A percentile compares a stretch with the other conserved stretches of the same genome.
These are phyloP conservation scores for Hypoxylon intermedium DNA, from an alignment of 495 filamentous ascomycete genomes.

Conservation along the genomic window DNA sequence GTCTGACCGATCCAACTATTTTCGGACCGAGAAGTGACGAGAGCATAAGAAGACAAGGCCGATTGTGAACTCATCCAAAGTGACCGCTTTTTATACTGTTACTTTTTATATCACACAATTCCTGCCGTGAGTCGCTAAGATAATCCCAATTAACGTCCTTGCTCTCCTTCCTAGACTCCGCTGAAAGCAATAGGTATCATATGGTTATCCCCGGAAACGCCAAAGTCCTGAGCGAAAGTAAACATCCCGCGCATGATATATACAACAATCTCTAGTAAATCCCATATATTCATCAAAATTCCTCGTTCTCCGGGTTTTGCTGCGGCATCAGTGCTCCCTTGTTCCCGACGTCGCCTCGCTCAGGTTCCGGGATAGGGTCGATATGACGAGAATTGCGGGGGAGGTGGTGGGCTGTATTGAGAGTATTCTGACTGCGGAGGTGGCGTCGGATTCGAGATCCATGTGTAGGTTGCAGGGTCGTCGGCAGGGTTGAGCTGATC, in stretches of 20 bases:
- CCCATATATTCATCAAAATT: constrained; percentile 3
- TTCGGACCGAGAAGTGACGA: background rate
- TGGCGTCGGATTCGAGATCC: constrained; percentile 41
- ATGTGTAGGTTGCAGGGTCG: constrained; percentile 38
- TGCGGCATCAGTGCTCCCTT: background rate
- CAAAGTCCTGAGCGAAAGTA: constrained; percentile 16
- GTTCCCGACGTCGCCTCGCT: background rate
- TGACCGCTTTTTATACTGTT: constrained; percentile 11
- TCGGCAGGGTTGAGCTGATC: constrained; percentile 36
- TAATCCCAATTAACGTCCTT: background rate
- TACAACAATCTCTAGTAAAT: constrained; percentile 5
- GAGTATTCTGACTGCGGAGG: constrained; percentile 41
- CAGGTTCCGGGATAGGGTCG: constrained; percentile 38
- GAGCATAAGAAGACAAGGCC: background rate
- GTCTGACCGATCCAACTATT: background rate
- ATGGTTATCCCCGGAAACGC: constrained; percentile 26
- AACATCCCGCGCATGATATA: constrained; percentile 10
- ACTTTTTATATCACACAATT: constrained; percentile 1
- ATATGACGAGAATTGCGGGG: constrained; percentile 40
- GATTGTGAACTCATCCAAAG: constrained; percentile 14
- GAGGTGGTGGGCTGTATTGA: constrained; percentile 39
- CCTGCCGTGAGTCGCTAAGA: background rate
- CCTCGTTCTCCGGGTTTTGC: background rate
- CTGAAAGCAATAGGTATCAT: constrained; percentile 38
- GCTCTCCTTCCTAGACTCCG: background rate